Percentiles rank a stretch among this genome's conserved stretches.
These are phyloP conservation scores for Chaetomium globosum DNA, from an alignment of 2,329 filamentous ascomycete genomes.

Conservation along the genomic window DNA sequence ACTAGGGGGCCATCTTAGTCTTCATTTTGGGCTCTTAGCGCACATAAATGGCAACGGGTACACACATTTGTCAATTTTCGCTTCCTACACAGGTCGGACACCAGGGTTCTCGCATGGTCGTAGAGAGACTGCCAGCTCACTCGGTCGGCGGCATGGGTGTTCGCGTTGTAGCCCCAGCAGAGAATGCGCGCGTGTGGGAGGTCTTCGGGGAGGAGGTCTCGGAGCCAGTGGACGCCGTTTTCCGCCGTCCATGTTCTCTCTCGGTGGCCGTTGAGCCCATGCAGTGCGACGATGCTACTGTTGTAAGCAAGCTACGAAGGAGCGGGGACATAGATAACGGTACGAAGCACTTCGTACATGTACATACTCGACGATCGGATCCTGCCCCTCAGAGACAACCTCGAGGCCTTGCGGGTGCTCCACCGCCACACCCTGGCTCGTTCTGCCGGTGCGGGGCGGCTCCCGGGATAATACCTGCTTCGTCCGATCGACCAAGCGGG, in stretches of 20 bases:
- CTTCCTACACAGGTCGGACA: conserved; percentile 41
- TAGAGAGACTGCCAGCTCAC: conserved; percentile 41
- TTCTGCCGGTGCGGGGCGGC: conserved; percentile 2
- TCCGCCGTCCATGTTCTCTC: conserved; percentile 62
- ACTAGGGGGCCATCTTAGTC: neutral
- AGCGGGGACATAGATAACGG: neutral
- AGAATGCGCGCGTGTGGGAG: conserved; percentile 63
- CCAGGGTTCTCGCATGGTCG: conserved; percentile 41
- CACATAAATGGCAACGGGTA: neutral
- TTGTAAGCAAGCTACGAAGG: conserved; percentile 9
- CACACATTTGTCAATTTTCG: conserved; percentile 33
- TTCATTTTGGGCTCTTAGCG: too few relatives aligned
- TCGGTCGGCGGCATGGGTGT: conserved; percentile 48
- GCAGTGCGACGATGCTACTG: conserved; percentile 63
- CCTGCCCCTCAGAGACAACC: conserved; percentile 5
- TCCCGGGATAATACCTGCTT: neutral
- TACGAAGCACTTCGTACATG: too few relatives aligned
- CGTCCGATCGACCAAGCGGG: conserved; percentile 7
- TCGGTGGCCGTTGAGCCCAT: conserved; percentile 68
- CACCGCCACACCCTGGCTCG: neutral
- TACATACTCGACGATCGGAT: conserved; percentile 4
- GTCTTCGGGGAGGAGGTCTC: conserved; percentile 63
- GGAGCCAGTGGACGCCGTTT: conserved; percentile 67
- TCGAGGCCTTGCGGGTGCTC: conserved; percentile 7
- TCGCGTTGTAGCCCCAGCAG: conserved; percentile 75